Conservation (phyloP, 495 filamentous ascomycete genomes). For the Oidiodendron maius region DNA sequence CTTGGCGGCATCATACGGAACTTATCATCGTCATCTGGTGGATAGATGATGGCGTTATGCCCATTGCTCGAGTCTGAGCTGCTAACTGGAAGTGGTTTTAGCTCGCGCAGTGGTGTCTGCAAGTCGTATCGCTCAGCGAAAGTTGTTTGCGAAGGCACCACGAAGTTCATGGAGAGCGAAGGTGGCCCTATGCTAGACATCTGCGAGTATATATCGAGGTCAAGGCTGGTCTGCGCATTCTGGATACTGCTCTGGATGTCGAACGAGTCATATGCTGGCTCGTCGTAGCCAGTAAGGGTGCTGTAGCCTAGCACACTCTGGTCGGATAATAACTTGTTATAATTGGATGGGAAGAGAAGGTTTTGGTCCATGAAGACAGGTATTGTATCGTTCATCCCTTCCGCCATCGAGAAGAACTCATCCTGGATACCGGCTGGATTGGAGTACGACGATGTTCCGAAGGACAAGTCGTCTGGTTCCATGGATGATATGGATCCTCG, state of each 20-base stretch:
- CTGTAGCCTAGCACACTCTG: neutral
- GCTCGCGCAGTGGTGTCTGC: neutral
- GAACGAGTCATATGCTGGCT: neutral
- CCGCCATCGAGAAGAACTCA: neutral
- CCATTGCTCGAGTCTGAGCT: slow-evolving; percentile 3
- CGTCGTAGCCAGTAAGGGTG: neutral
- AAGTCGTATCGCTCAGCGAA: slow-evolving; percentile 12
- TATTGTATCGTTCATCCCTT: neutral
- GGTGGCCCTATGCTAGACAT: neutral
- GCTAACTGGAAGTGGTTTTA: neutral
- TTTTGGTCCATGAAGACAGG: neutral
- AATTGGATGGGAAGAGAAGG: neutral
- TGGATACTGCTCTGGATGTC: neutral
- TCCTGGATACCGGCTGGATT: neutral
- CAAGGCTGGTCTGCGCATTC: neutral
- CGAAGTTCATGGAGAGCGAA: slow-evolving; percentile 9
- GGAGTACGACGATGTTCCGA: neutral
- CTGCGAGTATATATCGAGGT: slow-evolving; percentile 2
- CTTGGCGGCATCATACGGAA: neutral
- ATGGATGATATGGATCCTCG: neutral
- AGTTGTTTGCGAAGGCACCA: slow-evolving; percentile 18
- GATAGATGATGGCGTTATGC: neutral
- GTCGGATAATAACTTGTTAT: neutral
- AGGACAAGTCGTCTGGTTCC: neutral
- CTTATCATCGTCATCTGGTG: neutral